Evolutionary conservation across 768 basidiomycete genomes (phyloP), one percentile per base, ranked within the genome.

Genomic region (Cyclocybe aegerita): DNA sequence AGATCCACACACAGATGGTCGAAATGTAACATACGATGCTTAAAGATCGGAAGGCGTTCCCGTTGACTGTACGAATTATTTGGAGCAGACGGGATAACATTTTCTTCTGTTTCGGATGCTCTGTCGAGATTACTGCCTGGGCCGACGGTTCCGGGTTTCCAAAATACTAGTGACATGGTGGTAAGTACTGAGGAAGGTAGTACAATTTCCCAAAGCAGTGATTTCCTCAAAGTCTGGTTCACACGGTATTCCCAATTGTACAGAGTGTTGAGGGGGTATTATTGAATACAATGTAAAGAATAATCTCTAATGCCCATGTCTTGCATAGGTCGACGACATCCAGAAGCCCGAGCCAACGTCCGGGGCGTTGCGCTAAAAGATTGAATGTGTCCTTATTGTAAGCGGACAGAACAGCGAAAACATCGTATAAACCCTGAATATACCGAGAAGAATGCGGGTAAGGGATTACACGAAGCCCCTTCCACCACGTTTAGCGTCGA

Each of bases 111-210:
- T 60, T 90, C 88, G 4, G 87, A 77, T 16, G 83, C 82, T 60
- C 95, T 80, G 71, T 98, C 96, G 32, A 96, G 80, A 16, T 82
- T 84, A 60, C 91, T 94, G 3, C 93, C 94, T 39, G 93, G 93
- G 0, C 81, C 90, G 43, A 73, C 64, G 10, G 90, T 87, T 11
- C 93, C 93, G 4, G 93, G 93, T 65, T 92, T 93, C 93, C 93
- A 95, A 63, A 95, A 94, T 39, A 83, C 80, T 48, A 85, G 69
- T 14, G 80, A 74, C 80, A 83, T 82, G 50, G 50, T 43, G 16
- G 50, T 50, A 46, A 40, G 36, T 43, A 16, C 23, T n/a, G 15
- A n/a, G 30, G 37, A 17, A 16, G 36, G 38, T 14, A 7, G 34
- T 15, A 14, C 15, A 31, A 29, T 11, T 12, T n/a, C 34, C 11